Percentiles rank a stretch among this genome's conserved stretches.
These are phyloP conservation scores for Phytophthora macrochlamydospora DNA, from an alignment of 352 stramenopile species.

Conservation along the genomic window DNA sequence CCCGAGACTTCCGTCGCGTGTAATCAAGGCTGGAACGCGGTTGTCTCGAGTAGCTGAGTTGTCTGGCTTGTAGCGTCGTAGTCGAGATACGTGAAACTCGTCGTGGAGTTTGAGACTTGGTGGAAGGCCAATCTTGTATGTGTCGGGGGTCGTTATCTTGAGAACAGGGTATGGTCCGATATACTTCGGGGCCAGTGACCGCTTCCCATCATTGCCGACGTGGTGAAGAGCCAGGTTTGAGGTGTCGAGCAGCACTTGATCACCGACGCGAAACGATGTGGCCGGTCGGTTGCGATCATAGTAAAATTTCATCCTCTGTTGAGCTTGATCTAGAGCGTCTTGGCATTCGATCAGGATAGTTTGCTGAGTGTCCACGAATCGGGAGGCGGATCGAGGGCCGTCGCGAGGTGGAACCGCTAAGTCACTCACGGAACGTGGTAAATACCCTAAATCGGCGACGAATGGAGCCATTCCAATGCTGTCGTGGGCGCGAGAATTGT, in stretches of 20 bases:
- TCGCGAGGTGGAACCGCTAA: not conserved
- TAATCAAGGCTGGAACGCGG: constrained; percentile 6
- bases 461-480: constrained; percentile 7
- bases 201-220: constrained; percentile 1
- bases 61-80: constrained; percentile 1
- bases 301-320: constrained; percentile 13
- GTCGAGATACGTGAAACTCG: constrained; percentile 8
- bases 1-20: constrained; percentile 1
- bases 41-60: not conserved
- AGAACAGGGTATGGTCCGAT: constrained; percentile 8
- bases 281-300: constrained; percentile 6
- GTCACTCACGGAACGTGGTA: constrained; percentile 6
- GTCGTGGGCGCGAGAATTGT: constrained; percentile 1
- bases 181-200: not conserved
- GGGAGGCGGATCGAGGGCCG: not conserved
- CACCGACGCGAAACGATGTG: not conserved
- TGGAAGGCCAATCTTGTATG: constrained; percentile 6
- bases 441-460: constrained; percentile 4
- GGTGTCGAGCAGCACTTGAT: constrained; percentile 8
- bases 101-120: constrained; percentile 6
- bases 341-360: constrained; percentile 4
- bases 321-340: constrained; percentile 10
- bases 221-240: constrained; percentile 8
- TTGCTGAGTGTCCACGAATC: constrained; percentile 4
- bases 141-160: not conserved